Evolutionary conservation across 192 early-diverging fungal genomes (phyloP), one percentile per base, ranked within the genome.

Genomic region (Spizellomyces sp.): DNA sequence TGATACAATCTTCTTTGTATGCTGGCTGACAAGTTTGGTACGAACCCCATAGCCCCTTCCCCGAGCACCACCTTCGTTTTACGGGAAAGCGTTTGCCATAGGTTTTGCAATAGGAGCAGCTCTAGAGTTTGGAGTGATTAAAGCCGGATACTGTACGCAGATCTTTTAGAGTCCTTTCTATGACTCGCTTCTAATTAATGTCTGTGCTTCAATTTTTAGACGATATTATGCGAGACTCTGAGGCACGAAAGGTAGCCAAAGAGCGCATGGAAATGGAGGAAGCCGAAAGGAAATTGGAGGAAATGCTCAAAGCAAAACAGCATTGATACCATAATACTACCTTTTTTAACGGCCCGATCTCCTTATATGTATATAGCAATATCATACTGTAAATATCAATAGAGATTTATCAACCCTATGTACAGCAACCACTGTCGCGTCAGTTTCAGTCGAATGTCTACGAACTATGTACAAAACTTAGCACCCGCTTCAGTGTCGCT

Each of bases 161-260:
- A 12, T 17, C 8, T 58, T 45, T 65, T 12, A 9, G 44, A 15
- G 43, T 15, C 10, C 12, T 8, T 48, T 14, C 4, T n/a, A 3
- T 15, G 19, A 17, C 22, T 19, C 45, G 10, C 10, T 66, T 22
- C 14, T n/a, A 15, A 21, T 6, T 9, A 9, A 19, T n/a, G 42
- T 12, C 58, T 15, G 27, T 22, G 27, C 22, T n/a, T 42, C 52
- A 7, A 9, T 2, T 5, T 36, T 41, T 27, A 69, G 67, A 69
- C 45, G 67, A 69, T 14, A 58, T 69, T 5, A 36, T 69, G 56
- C 67, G 67, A 6, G 12, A 19, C 9, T 58, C 67, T 6, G 67
- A 69, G 57, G 67, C 67, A 12, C 50, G 56, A n/a, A n/a, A 44
- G 44, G 67, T 69, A 12, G 67, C 67, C 4, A 69, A 69, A 57